These are phyloP conservation scores for Colletotrichum trifolii DNA, from an alignment of 2,329 filamentous ascomycete genomes.

Conservation along the genomic window DNA sequence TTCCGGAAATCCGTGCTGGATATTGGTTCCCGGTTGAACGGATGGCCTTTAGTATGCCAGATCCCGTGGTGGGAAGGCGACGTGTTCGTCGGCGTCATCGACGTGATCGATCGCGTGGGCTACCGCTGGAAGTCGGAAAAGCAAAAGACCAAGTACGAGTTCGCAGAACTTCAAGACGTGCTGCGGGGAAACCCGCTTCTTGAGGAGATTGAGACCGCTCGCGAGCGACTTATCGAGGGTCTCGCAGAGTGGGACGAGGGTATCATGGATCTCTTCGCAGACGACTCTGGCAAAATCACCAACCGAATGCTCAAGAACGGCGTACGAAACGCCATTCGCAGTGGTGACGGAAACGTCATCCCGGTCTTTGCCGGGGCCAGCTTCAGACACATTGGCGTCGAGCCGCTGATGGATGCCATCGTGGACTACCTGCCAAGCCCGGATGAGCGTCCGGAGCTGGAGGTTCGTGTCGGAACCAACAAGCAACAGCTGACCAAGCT, in stretches of 20 bases:
- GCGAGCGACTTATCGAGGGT: conserved; percentile 81
- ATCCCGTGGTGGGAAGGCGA: conserved; percentile 94
- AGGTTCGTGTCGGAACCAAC: conserved; percentile 75
- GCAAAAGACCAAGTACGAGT: conserved; percentile 44
- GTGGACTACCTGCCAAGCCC: conserved; percentile 89
- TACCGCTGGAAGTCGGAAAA: conserved; percentile 74
- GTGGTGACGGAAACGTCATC: conserved; percentile 77
- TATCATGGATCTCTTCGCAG: conserved; percentile 86
- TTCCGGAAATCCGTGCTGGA: conserved; percentile 90
- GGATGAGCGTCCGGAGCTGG: conserved; percentile 80
- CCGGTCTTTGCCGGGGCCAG: conserved; percentile 93
- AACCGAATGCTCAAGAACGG: conserved; percentile 75
- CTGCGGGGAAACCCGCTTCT: conserved; percentile 62
- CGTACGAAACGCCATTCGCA: conserved; percentile 77
- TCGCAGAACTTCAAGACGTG: conserved; percentile 41
- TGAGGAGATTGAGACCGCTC: conserved; percentile 78
- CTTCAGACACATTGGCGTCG: conserved; percentile 92
- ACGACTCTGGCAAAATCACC: conserved; percentile 79
- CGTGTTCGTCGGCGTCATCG: conserved; percentile 83
- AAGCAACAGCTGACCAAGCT: conserved; percentile 55
- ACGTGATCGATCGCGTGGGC: conserved; percentile 80
- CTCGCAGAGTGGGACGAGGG: conserved; percentile 89
- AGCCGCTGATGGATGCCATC: conserved; percentile 89
- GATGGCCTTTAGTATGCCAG: conserved; percentile 91
- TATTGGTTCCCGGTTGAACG: conserved; percentile 80